Percentiles rank a stretch among this genome's conserved stretches.
Evolutionary conservation across 768 basidiomycete species (phyloP).

Genomic region (Mycena rosella): DNA sequence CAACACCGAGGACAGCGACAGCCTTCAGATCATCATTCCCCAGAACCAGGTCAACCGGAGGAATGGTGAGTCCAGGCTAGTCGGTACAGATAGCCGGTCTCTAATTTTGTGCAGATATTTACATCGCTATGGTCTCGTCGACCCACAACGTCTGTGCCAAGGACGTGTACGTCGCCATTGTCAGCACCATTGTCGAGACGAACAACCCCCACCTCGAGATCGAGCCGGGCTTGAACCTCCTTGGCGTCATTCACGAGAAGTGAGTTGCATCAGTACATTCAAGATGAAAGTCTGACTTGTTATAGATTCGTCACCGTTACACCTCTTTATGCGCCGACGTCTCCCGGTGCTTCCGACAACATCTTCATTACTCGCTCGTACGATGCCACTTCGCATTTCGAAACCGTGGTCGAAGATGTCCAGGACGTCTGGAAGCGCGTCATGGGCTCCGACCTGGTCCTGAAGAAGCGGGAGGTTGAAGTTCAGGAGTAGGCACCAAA

Average conservation of each 20-base stretch:
- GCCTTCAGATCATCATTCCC: constrained; percentile 97
- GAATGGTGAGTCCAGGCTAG: constrained; percentile 73
- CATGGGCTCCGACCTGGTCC: constrained; percentile 78
- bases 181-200: constrained; percentile 98
- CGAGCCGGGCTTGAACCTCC: constrained; percentile 88
- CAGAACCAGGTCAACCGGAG: constrained; percentile 96
- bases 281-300: constrained; percentile 23
- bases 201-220: constrained; percentile 93
- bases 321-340: constrained; percentile 90
- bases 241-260: constrained; percentile 96
- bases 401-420: constrained; percentile 98
- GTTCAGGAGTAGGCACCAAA: constrained; percentile 58
- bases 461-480: constrained; percentile 89
- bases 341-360: constrained; percentile 84
- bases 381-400: constrained; percentile 99
- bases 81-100: constrained; percentile 19
- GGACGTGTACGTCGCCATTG: constrained; percentile 95
- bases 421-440: constrained; percentile 96
- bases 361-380: constrained; percentile 98
- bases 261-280: constrained; percentile 51
- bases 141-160: constrained; percentile 98
- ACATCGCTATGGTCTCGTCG: constrained; percentile 96
- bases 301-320: constrained; percentile 90
- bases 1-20: constrained; percentile 95
- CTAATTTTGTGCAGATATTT: constrained; percentile 79